Evolutionary conservation across 2,329 filamentous ascomycete species (phyloP).

Genomic region (Cephalotrichum gorgonifer): DNA sequence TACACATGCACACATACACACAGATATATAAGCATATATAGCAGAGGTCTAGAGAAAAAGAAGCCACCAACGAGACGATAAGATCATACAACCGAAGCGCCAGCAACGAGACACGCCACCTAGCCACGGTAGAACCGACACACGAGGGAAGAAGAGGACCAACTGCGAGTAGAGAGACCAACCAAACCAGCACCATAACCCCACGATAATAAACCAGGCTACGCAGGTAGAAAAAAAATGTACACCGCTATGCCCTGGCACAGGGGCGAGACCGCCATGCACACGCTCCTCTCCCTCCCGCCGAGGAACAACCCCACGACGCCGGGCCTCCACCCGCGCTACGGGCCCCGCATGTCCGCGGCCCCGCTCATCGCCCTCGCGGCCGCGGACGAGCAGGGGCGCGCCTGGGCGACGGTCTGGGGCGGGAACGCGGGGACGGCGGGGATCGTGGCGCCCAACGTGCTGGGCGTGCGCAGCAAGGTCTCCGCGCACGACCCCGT

Average conservation of each 20-base stretch:
- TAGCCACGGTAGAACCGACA: too few species aligned
- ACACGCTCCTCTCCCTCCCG: constrained; percentile 49
- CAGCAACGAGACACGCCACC: too few species aligned
- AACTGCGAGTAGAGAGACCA: neutral
- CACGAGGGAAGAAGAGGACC: neutral
- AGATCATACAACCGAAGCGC: too few species aligned
- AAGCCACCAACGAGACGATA: too few species aligned
- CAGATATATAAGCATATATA: too few species aligned
- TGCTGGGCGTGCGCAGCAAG: constrained; percentile 52
- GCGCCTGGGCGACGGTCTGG: constrained; percentile 70
- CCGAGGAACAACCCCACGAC: constrained; percentile 54
- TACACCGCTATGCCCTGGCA: neutral
- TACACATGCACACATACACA: too few species aligned
- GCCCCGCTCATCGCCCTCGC: constrained; percentile 66
- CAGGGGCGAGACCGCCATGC: constrained; percentile 54
- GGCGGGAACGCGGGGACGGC: constrained; percentile 65
- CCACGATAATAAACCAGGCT: neutral
- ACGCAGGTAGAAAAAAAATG: neutral
- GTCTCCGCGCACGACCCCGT: constrained; percentile 60
- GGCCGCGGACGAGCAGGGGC: constrained; percentile 51
- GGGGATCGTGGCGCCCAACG: constrained; percentile 46
- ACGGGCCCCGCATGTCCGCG: constrained; percentile 47
- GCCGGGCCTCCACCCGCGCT: constrained; percentile 49
- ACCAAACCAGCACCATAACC: neutral
- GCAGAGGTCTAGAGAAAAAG: too few species aligned